A percentile compares a stretch with the other conserved stretches of the same genome.
These are phyloP conservation scores for Aspergillus sergii DNA, from an alignment of 2,329 filamentous ascomycete genomes.

Conservation along the genomic window DNA sequence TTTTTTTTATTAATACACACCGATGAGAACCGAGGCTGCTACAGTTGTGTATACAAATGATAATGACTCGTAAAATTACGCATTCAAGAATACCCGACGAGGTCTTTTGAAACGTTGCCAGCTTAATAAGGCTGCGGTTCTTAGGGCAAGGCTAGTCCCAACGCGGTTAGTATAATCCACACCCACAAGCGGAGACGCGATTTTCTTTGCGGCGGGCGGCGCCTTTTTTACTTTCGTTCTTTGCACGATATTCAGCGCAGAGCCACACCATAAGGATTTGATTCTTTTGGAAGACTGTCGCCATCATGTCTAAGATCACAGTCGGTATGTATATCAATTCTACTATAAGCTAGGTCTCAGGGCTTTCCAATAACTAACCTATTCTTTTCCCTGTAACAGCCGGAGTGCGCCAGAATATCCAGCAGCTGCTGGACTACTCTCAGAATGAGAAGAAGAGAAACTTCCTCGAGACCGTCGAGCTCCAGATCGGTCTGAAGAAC, in stretches of 20 bases:
- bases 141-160: slow-evolving; percentile 27
- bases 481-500: slow-evolving; percentile 95
- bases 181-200: slow-evolving; percentile 45
- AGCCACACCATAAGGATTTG: slow-evolving; percentile 74
- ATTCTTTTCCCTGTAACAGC: slow-evolving; percentile 50
- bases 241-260: slow-evolving; percentile 46
- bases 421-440: slow-evolving; percentile 93
- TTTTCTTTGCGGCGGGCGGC: slow-evolving; percentile 30
- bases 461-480: slow-evolving; percentile 86
- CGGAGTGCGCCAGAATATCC: slow-evolving; percentile 94
- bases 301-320: slow-evolving; percentile 61
- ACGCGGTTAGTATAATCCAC: slow-evolving; percentile 27
- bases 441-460: slow-evolving; percentile 95
- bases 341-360: not conserved
- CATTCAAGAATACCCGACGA: no score
- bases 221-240: slow-evolving; percentile 29
- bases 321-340: slow-evolving; percentile 49
- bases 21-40: not conserved
- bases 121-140: not conserved
- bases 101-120: not conserved
- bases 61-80: not conserved
- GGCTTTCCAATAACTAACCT: not conserved
- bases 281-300: slow-evolving; percentile 85
- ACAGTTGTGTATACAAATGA: no score
- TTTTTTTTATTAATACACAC: not conserved